Percentiles rank a stretch among this genome's conserved stretches.
Conservation (phyloP, 768 basidiomycete genomes). For the Lactarius quietus region DNA sequence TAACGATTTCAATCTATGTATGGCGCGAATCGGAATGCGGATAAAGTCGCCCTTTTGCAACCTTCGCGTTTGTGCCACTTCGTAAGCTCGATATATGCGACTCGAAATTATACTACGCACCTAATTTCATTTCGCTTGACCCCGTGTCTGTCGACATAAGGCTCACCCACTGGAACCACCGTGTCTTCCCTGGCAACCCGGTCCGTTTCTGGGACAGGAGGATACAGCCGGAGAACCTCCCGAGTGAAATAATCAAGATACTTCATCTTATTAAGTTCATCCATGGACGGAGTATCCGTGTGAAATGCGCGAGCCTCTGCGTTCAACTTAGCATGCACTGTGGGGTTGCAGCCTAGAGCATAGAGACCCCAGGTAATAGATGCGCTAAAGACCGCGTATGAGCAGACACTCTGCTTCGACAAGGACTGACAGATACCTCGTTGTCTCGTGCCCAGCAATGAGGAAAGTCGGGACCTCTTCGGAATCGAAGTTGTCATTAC, state of each 20-base stretch:
- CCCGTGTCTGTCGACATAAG: constrained; percentile 26
- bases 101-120: constrained; percentile 8
- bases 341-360: constrained; percentile 46
- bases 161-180: constrained; percentile 21
- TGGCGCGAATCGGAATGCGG: constrained; percentile 17
- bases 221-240: constrained; percentile 20
- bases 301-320: constrained; percentile 50
- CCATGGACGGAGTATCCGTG: constrained; percentile 63
- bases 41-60: constrained; percentile 17
- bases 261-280: constrained; percentile 58
- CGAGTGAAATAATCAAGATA: constrained; percentile 47
- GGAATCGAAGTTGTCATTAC: background rate
- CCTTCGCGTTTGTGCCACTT: background rate
- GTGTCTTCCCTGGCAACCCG: constrained; percentile 24
- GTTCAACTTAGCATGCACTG: constrained; percentile 53
- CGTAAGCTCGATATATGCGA: background rate
- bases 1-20: constrained; percentile 20
- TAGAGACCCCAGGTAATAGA: constrained; percentile 58
- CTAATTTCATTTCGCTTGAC: constrained; percentile 20
- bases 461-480: constrained; percentile 61
- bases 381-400: constrained; percentile 28
- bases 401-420: background rate
- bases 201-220: constrained; percentile 20
- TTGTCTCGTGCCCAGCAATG: constrained; percentile 58
- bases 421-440: constrained; percentile 35